These are phyloP conservation scores for Laburnicola sp. DNA, from an alignment of 2,329 filamentous ascomycete genomes.

Conservation along the genomic window DNA sequence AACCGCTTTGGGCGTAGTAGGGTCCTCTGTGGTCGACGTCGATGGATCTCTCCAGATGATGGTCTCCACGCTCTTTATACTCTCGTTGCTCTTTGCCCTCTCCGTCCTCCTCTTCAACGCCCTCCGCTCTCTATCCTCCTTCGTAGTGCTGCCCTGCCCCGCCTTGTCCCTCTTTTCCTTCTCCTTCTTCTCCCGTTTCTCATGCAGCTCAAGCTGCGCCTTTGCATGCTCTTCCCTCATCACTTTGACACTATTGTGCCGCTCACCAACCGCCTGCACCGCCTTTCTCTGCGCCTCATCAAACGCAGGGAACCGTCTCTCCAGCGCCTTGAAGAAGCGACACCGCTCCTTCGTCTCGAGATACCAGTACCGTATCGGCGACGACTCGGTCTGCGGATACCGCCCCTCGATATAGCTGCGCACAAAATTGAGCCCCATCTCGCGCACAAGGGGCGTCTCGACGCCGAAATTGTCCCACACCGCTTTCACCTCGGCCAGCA, in stretches of 20 bases:
- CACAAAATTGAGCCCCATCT: constrained; percentile 24
- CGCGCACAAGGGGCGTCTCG: constrained; percentile 12
- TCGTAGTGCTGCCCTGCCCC: background rate
- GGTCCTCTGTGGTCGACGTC: background rate
- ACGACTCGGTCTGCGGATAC: constrained; percentile 13
- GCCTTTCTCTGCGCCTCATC: constrained; percentile 5
- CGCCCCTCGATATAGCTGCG: constrained; percentile 7
- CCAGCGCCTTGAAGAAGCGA: constrained; percentile 14
- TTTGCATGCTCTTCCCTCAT: background rate
- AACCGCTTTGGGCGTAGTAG: background rate
- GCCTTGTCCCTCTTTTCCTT: background rate
- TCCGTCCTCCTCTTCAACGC: background rate
- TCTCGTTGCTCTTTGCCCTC: background rate
- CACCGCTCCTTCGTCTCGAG: constrained; percentile 3
- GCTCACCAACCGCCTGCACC: background rate
- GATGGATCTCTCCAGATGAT: constrained; percentile 1
- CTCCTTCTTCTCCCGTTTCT: background rate
- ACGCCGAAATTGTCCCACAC: constrained; percentile 23
- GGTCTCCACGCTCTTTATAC: constrained; percentile 5
- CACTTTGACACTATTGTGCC: background rate
- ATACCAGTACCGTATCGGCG: constrained; percentile 16
- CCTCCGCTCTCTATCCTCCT: background rate
- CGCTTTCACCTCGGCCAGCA: constrained; percentile 14
- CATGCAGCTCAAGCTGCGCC: no score
- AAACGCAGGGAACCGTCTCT: constrained; percentile 14